Conservation (phyloP, 164 flowering plant species). For the Houttuynia cordata region DNA sequence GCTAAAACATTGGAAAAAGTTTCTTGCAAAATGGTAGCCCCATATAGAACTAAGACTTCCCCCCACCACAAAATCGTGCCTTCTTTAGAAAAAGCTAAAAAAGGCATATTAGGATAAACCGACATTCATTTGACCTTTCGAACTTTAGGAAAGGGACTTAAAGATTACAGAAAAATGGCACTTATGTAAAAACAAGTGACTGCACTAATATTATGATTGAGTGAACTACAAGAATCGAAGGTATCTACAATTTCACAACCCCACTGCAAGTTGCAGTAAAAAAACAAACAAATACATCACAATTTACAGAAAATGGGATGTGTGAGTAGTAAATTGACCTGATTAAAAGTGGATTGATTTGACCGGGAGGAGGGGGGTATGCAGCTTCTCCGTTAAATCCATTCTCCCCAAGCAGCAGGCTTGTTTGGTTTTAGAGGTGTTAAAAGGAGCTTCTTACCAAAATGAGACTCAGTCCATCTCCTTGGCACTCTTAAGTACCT, state of each 20-base stretch:
- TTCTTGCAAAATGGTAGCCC: too few relatives aligned
- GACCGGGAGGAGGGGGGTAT: conserved; percentile 6
- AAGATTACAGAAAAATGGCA: too few relatives aligned
- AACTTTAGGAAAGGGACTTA: too few relatives aligned
- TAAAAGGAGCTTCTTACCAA: conserved; percentile 13
- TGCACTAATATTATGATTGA: not conserved
- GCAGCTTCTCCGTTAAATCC: conserved; percentile 1
- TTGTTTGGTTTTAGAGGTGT: conserved; percentile 6
- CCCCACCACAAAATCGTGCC: too few relatives aligned
- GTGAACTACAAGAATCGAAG: not conserved
- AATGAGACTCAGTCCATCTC: conserved; percentile 30
- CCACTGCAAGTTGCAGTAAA: not conserved
- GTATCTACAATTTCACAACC: conserved; percentile 5
- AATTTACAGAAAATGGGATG: conserved; percentile 29
- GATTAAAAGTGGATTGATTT: conserved; percentile 4
- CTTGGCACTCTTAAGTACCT: conserved; percentile 51
- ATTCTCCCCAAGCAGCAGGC: not conserved
- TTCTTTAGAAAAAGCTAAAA: too few relatives aligned
- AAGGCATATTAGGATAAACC: too few relatives aligned
- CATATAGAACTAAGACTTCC: too few relatives aligned
- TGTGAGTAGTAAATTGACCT: conserved; percentile 10
- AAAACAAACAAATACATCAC: conserved; percentile 24
- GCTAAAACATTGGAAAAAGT: too few relatives aligned
- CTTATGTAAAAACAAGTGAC: not conserved
- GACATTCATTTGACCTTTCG: too few relatives aligned